phyloP scores from a whole-genome alignment of 768 basidiomycete species.

The Mycena albidolilacea region DNA sequence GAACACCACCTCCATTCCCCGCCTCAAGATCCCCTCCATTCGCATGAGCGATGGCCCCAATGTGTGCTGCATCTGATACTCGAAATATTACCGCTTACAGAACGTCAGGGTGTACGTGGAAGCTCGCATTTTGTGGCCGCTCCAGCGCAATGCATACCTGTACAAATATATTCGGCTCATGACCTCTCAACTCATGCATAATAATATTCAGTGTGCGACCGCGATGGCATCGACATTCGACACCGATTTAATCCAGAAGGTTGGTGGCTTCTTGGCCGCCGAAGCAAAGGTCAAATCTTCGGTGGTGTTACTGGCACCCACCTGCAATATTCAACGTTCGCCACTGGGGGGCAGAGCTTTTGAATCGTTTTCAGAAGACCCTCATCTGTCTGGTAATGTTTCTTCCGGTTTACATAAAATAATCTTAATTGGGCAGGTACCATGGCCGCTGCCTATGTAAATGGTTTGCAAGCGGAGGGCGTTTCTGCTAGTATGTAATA shows the following conservation, averaged over 20 bases:
- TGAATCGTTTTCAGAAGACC: constrained; percentile 83
- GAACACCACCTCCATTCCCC: constrained; percentile 72
- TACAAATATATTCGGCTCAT: constrained; percentile 45
- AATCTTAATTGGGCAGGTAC: constrained; percentile 55
- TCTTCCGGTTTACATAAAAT: not conserved
- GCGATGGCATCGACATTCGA: constrained; percentile 82
- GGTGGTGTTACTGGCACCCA: constrained; percentile 77
- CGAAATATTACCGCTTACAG: constrained; percentile 16
- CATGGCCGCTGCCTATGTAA: constrained; percentile 76
- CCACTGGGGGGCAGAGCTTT: constrained; percentile 75
- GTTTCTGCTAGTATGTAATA: constrained; percentile 67
- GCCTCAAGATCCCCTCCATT: constrained; percentile 75
- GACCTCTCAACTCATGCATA: not conserved
- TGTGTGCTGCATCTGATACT: constrained; percentile 38
- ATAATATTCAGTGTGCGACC: constrained; percentile 68
- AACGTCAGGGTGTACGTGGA: constrained; percentile 72
- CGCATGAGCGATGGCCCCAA: constrained; percentile 84
- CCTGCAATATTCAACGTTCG: constrained; percentile 76
- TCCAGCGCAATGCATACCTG: constrained; percentile 77
- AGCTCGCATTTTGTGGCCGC: constrained; percentile 75
- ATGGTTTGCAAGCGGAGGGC: constrained; percentile 76
- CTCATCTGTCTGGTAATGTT: constrained; percentile 69
- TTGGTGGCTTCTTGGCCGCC: constrained; percentile 72
- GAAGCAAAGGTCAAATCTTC: constrained; percentile 79
- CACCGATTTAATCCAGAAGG: constrained; percentile 65